Conservation (phyloP, 108 stramenopile species). For the Nitzschia palea region DNA sequence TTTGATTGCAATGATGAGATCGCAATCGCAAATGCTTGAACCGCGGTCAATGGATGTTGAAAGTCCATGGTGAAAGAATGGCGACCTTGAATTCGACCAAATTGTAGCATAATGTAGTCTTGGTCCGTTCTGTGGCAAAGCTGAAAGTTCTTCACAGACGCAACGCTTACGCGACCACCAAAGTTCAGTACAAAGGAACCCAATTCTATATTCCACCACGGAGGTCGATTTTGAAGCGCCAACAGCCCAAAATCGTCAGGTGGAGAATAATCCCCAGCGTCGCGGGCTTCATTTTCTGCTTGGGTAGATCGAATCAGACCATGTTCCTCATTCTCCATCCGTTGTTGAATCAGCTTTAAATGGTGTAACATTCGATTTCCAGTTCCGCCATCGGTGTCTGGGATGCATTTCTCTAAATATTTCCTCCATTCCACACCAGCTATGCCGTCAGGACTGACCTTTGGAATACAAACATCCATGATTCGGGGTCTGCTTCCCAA, state of each 20-base stretch:
- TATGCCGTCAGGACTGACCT: conserved; percentile 48
- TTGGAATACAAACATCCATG: conserved; percentile 90
- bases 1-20: conserved; percentile 87
- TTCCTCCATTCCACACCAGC: conserved; percentile 46
- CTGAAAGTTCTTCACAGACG: conserved; percentile 90
- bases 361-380: conserved; percentile 59
- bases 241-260: conserved; percentile 64
- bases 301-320: conserved; percentile 1
- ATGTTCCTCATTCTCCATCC: conserved; percentile 19
- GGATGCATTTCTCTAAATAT: conserved; percentile 32
- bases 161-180: conserved; percentile 86
- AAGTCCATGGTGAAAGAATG: conserved; percentile 91
- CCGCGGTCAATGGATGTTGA: conserved; percentile 79
- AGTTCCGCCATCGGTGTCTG: conserved; percentile 9
- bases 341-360: conserved; percentile 69
- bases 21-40: conserved; percentile 90
- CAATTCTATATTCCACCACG: conserved; percentile 89
- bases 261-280: conserved; percentile 15
- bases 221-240: conserved; percentile 80
- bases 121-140: conserved; percentile 76
- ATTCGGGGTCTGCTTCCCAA: conserved; percentile 84
- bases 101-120: conserved; percentile 84
- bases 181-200: conserved; percentile 89
- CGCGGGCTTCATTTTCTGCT: not conserved
- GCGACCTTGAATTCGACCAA: conserved; percentile 86